Percentiles rank a stretch among this genome's conserved stretches.
phyloP scores from a whole-genome alignment of 345 rosid genomes.

The Citrus glauca region DNA sequence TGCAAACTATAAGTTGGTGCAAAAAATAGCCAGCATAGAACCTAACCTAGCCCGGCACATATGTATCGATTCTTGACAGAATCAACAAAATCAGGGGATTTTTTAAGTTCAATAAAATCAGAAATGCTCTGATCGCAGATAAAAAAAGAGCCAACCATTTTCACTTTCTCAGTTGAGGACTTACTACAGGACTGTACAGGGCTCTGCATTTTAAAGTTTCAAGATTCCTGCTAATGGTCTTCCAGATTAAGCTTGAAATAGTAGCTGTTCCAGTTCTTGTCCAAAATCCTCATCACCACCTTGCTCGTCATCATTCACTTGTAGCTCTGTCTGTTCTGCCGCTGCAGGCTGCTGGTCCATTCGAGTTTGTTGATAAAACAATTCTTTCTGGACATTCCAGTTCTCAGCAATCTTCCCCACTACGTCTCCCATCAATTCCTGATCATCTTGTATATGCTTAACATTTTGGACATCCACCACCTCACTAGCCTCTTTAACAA shows the following conservation, averaged over 20 bases:
- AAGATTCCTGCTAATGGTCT: not conserved
- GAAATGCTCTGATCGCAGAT: not conserved
- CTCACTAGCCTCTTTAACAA: slow-evolving; percentile 42
- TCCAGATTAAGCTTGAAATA: slow-evolving; percentile 13
- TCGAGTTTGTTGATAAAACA: slow-evolving; percentile 45
- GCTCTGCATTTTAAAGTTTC: not conserved
- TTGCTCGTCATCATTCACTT: slow-evolving; percentile 1
- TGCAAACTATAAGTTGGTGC: too few relatives aligned
- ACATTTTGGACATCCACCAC: slow-evolving; percentile 49
- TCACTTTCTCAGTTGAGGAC: not conserved
- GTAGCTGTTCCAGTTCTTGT: slow-evolving; percentile 38
- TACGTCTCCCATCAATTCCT: slow-evolving; percentile 39
- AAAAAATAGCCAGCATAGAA: too few relatives aligned
- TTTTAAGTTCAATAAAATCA: too few relatives aligned
- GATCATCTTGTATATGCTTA: slow-evolving; percentile 51
- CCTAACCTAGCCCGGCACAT: too few relatives aligned
- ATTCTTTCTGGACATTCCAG: slow-evolving; percentile 52
- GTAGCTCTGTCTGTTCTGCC: slow-evolving; percentile 13
- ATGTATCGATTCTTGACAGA: too few relatives aligned
- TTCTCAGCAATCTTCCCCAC: slow-evolving; percentile 42
- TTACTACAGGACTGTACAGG: not conserved
- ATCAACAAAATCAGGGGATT: too few relatives aligned
- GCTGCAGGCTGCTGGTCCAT: slow-evolving; percentile 16
- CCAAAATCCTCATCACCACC: slow-evolving; percentile 34
- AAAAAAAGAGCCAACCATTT: not conserved